phyloP scores from a whole-genome alignment of 75 land plant genomes.

The Selaginella tamariscina region DNA sequence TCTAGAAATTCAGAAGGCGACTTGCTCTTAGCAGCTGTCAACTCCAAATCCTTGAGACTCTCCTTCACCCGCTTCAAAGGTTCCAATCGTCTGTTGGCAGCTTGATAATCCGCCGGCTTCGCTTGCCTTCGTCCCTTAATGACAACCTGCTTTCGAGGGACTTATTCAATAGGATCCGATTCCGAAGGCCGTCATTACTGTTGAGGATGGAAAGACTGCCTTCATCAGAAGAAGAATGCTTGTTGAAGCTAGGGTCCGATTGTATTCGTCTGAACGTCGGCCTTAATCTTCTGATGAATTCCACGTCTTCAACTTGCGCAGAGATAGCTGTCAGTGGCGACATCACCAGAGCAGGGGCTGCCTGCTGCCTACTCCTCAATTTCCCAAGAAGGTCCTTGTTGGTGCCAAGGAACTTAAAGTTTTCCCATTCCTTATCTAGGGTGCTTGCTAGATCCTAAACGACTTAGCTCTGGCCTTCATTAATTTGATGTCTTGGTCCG shows the following conservation, averaged over 20 bases:
- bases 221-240: slow-evolving; percentile 36
- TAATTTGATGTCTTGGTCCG: slow-evolving; percentile 65
- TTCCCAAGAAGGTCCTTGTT: background rate
- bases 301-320: slow-evolving; percentile 38
- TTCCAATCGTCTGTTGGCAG: slow-evolving; percentile 47
- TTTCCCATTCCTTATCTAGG: slow-evolving; percentile 73
- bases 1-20: slow-evolving; percentile 44
- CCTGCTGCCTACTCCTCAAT: background rate
- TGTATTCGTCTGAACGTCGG: slow-evolving; percentile 61
- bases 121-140: slow-evolving; percentile 14
- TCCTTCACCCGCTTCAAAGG: slow-evolving; percentile 57
- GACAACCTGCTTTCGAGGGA: too few species aligned
- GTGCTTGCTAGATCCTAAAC: slow-evolving; percentile 58
- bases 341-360: background rate
- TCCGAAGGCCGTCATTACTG: slow-evolving; percentile 23
- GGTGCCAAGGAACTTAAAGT: slow-evolving; percentile 13
- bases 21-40: slow-evolving; percentile 28
- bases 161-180: too few species aligned
- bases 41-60: slow-evolving; percentile 63
- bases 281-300: slow-evolving; percentile 58
- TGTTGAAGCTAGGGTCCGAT: slow-evolving; percentile 54
- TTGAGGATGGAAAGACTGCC: slow-evolving; percentile 45
- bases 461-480: slow-evolving; percentile 62
- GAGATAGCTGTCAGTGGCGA: background rate
- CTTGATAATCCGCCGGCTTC: slow-evolving; percentile 9